Base-by-base conservation (phyloP, 2,329 filamentous ascomycete species). In the Aspergillus hortae region DNA sequence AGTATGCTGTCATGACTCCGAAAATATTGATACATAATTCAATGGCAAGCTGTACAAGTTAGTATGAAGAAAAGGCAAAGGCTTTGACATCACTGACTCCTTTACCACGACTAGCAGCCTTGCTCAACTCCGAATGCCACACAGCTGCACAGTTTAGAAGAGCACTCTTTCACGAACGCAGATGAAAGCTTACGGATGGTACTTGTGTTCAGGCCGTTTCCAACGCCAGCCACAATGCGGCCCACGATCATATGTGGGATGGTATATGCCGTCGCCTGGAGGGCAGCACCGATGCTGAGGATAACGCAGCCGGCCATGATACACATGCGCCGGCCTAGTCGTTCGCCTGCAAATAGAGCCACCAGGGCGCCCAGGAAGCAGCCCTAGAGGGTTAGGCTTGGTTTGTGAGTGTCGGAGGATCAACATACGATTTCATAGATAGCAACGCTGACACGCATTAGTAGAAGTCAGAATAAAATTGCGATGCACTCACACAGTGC, bases 351-450 rank as follows among this genome's bases (percentile, higher is more conserved):
- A 42, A 63, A 23, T 11, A 67, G 61, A n/a, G 76, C 73, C 2
- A 75, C 54, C 12, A 67, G 57, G 14, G 75, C 81, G 25, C 83
- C 83, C 43, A 84, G 67, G 62, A 85, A 84, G 59, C 81, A 84
- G 15, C 82, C 82, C 62, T 65, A 50, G 3, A 49, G 14, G 53
- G 44, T 38, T n/a, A 44, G 30, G 14, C 32, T 10, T 35, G 21
- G 23, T 5, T 15, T 5, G 11, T 30, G 5, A 9, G 1, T n/a
- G 4, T 11, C 7, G 14, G 27, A 9, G 23, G 12, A 27, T 32
- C 1, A 32, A 58, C 62, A 35, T 51, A 65, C 63, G 30, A 71
- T 71, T 49, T 77, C 74, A 51, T 77, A 77, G n/a, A 77, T 74
- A 21, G 74, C 73, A 17, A 75, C 72, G 38, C 62, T 65, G 47